phyloP scores from a whole-genome alignment of 2,329 filamentous ascomycete genomes.

The Penicillium fuscoglaucum region DNA sequence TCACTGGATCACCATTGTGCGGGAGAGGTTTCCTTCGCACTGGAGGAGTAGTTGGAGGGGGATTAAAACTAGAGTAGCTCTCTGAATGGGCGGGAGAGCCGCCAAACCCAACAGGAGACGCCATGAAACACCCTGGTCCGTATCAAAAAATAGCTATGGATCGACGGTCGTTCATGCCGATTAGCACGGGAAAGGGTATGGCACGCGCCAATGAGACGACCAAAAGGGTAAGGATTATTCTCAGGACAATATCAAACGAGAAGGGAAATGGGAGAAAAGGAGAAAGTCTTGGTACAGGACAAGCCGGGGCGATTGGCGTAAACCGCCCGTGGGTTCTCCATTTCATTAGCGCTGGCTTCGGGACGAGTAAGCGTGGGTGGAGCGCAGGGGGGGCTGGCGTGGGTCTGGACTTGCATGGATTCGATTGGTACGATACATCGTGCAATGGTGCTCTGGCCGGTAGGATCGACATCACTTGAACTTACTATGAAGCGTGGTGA shows the following conservation, averaged over 20 bases:
- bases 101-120: slow-evolving; percentile 18
- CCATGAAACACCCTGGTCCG: slow-evolving; percentile 23
- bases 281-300: slow-evolving; percentile 13
- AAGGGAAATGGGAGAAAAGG: slow-evolving; percentile 10
- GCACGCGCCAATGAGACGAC: slow-evolving; percentile 20
- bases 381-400: slow-evolving; percentile 12
- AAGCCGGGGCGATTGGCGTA: slow-evolving; percentile 21
- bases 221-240: slow-evolving; percentile 27
- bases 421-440: slow-evolving; percentile 22
- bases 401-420: slow-evolving; percentile 15
- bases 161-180: slow-evolving; percentile 27
- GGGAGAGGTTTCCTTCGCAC: slow-evolving; percentile 58
- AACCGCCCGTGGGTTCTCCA: slow-evolving; percentile 23
- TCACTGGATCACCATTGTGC: slow-evolving; percentile 47
- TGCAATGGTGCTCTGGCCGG: slow-evolving; percentile 16
- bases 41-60: slow-evolving; percentile 36
- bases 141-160: slow-evolving; percentile 30
- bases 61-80: slow-evolving; percentile 13
- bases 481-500: slow-evolving; percentile 10
- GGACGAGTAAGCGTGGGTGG: slow-evolving; percentile 16
- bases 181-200: slow-evolving; percentile 21
- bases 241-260: slow-evolving; percentile 11
- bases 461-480: slow-evolving; percentile 23
- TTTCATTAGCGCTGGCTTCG: slow-evolving; percentile 15
- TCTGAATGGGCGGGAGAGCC: slow-evolving; percentile 22